Percentiles rank a stretch among this genome's conserved stretches.
These are phyloP conservation scores for Serendipita sp. DNA, from an alignment of 768 basidiomycete genomes.

Conservation along the genomic window DNA sequence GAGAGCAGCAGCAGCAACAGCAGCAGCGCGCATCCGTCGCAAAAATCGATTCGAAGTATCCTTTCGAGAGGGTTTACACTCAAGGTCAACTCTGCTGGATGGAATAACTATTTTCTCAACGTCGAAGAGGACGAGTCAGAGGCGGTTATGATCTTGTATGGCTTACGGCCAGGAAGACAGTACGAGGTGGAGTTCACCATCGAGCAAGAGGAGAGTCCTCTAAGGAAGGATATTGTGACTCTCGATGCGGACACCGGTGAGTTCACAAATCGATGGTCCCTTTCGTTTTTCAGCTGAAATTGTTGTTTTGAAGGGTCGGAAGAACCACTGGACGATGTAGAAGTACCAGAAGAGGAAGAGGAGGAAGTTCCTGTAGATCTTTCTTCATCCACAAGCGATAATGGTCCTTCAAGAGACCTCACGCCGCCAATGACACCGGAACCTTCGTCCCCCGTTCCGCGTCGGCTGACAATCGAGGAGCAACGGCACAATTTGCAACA, in stretches of 20 bases:
- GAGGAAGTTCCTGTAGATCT: conserved; percentile 5
- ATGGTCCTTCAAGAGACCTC: conserved; percentile 10
- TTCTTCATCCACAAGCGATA: conserved; percentile 8
- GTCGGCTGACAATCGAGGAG: conserved; percentile 46
- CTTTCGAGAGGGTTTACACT: conserved; percentile 62
- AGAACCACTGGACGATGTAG: neutral
- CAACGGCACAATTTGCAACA: conserved; percentile 49
- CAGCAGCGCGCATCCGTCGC: conserved; percentile 19
- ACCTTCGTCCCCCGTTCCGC: conserved; percentile 14
- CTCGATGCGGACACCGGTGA: conserved; percentile 16
- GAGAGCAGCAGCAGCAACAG: conserved; percentile 20
- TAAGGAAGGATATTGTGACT: conserved; percentile 53
- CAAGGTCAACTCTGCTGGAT: conserved; percentile 62
- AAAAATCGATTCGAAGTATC: conserved; percentile 36
- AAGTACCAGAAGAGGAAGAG: neutral
- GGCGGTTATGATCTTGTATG: conserved; percentile 82
- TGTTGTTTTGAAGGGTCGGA: neutral
- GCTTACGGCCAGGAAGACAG: conserved; percentile 72
- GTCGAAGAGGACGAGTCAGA: conserved; percentile 72
- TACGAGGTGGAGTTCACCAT: conserved; percentile 81
- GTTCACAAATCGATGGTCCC: no score
- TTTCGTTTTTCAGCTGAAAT: neutral
- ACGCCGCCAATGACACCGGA: conserved; percentile 14
- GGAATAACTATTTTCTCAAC: conserved; percentile 65
- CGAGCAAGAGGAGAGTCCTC: conserved; percentile 40